Evolutionary conservation across 2,329 filamentous ascomycete genomes (phyloP), one percentile per base, ranked within the genome.

Genomic region (Penicillium sp.): DNA sequence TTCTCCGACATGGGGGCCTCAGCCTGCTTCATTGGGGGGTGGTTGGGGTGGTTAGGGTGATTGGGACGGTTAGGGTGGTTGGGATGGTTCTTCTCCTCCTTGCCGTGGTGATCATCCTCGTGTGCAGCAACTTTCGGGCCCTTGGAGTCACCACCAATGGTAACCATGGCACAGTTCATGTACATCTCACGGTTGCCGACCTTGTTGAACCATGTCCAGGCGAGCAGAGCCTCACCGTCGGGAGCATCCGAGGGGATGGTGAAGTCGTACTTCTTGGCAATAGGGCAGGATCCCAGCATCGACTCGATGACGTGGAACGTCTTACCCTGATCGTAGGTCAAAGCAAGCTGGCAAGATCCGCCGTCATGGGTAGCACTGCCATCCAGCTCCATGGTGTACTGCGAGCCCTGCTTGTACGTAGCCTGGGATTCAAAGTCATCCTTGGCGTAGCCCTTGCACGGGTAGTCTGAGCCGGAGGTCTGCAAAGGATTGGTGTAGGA

Each of bases 151-250:
- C 68, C 68, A 2, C 72, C 66, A 29, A 91, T 85, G 55, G 81
- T 84, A 61, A 92, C 81, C 45, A 82, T 78, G 7, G 89, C 89
- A 66, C 90, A 94, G 74, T 91, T 90, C 87, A 91, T 91, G 80
- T 94, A 94, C 83, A 89, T 89, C 70, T 93, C 89, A 41, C 89
- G 82, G 74, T 91, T 91, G 21, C 89, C 89, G 33, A 88, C 72
- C 58, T 84, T 77, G 77, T 91, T 91, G 75, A 89, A 87, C 87
- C 87, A 90, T 21, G 84, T 85, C 90, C 90, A 93, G 30, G 85
- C 84, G 44, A 92, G 81, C 37, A 92, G 69, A 51, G 84, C 87
- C 27, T 85, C 64, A 3, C 81, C 71, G 72, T 77, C 54, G n/a
- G 84, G 83, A 1, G 84, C 83, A 58, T 87, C 84, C 2, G 73